These are phyloP conservation scores for Teratosphaeria destructans DNA, from an alignment of 2,329 filamentous ascomycete species.

Conservation along the genomic window DNA sequence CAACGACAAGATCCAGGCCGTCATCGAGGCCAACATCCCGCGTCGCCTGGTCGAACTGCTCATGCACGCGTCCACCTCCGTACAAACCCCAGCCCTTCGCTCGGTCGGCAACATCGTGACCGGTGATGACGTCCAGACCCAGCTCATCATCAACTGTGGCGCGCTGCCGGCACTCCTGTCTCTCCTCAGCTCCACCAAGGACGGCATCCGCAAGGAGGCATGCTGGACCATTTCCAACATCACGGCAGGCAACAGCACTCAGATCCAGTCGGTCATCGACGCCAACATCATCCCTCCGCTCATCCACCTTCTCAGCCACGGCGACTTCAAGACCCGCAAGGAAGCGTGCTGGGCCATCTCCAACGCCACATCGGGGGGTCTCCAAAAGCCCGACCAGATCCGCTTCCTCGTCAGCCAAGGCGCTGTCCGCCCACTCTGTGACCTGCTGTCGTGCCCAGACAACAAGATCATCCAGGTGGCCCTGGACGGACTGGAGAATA, in stretches of 20 bases:
- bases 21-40: constrained; percentile 96
- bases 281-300: constrained; percentile 93
- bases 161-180: constrained; percentile 85
- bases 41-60: constrained; percentile 91
- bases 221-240: constrained; percentile 99
- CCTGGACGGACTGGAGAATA: constrained; percentile 95
- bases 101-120: constrained; percentile 99
- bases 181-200: constrained; percentile 91
- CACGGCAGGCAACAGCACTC: constrained; percentile 91
- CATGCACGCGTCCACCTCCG: constrained; percentile 96
- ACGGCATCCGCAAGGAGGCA: constrained; percentile 96
- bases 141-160: constrained; percentile 98
- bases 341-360: constrained; percentile 99
- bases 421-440: constrained; percentile 94
- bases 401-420: constrained; percentile 86
- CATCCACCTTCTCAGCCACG: constrained; percentile 91
- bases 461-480: constrained; percentile 99
- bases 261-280: constrained; percentile 94
- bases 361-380: constrained; percentile 91
- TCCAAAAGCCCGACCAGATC: constrained; percentile 98
- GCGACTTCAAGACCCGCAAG: constrained; percentile 97
- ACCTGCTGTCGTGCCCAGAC: constrained; percentile 88
- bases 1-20: constrained; percentile 98
- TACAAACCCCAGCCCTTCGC: constrained; percentile 91
- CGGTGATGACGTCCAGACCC: constrained; percentile 95